These are phyloP conservation scores for Ampelocalamus luodianensis DNA, from an alignment of 176 grass and related monocot genomes.

Conservation along the genomic window DNA sequence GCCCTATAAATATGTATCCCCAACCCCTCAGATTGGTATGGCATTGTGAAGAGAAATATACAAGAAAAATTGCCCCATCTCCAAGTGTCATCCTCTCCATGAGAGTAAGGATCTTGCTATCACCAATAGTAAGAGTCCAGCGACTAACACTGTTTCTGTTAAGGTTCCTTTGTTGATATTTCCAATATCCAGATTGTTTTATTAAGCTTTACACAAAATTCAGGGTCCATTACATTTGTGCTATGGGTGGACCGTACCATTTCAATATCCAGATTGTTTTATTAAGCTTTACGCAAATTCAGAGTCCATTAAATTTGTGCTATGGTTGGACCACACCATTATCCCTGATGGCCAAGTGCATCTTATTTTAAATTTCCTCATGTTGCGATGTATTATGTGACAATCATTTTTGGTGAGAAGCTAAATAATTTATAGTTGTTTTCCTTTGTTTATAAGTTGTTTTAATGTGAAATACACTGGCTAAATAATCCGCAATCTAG, in stretches of 20 bases:
- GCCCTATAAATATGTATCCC: too few species aligned
- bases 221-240: conserved; percentile 3
- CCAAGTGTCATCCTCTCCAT: too few species aligned
- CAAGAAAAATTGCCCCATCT: too few species aligned
- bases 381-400: neutral
- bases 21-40: too few species aligned
- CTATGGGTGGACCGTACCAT: neutral
- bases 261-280: neutral
- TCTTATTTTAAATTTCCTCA: neutral
- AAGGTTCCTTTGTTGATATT: neutral
- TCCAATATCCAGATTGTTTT: neutral
- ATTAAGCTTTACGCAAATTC: neutral
- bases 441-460: neutral
- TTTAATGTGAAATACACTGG: neutral
- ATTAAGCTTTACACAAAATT: neutral
- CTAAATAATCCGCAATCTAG: neutral
- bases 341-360: neutral
- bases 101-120: too few species aligned
- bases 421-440: neutral
- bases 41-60: too few species aligned
- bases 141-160: too few species aligned
- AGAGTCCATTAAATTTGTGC: neutral
- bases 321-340: neutral
- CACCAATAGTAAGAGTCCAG: too few species aligned
- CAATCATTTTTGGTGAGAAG: neutral